phyloP scores from a whole-genome alignment of 768 basidiomycete species.

The Arthromyces matolae region DNA sequence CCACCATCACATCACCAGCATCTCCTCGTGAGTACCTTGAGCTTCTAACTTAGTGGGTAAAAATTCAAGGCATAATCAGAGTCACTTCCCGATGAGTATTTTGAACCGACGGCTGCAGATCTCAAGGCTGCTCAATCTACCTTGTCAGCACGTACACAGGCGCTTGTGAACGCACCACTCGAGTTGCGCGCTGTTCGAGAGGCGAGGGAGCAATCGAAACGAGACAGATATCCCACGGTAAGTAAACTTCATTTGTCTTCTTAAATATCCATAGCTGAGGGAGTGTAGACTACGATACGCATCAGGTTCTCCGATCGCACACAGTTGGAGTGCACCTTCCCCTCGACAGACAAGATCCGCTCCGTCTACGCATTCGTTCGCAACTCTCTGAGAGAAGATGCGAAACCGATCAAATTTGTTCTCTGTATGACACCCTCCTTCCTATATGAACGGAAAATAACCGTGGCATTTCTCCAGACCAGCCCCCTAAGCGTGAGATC shows the following conservation, averaged over 20 bases:
- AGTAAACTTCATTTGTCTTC: constrained; percentile 15
- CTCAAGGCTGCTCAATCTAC: constrained; percentile 63
- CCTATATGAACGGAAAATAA: background rate
- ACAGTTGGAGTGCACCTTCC: constrained; percentile 74
- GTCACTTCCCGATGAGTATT: constrained; percentile 69
- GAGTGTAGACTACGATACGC: constrained; percentile 70
- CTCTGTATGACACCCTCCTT: constrained; percentile 56
- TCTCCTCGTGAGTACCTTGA: constrained; percentile 30
- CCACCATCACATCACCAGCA: constrained; percentile 23
- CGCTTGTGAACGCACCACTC: constrained; percentile 68
- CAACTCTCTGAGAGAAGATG: constrained; percentile 64
- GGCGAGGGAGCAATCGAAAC: constrained; percentile 53
- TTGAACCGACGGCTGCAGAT: constrained; percentile 68
- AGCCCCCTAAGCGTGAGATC: constrained; percentile 82
- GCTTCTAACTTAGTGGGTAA: too few species aligned
- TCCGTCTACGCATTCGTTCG: constrained; percentile 85
- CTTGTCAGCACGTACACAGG: constrained; percentile 56
- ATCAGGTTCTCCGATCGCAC: constrained; percentile 79
- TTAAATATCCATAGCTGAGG: background rate
- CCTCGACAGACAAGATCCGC: constrained; percentile 75
- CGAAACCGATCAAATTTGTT: constrained; percentile 76
- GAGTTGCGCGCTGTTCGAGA: constrained; percentile 63
- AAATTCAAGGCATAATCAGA: too few species aligned
- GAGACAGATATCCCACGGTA: constrained; percentile 72
- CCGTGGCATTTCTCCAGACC: constrained; percentile 44